phyloP scores from a whole-genome alignment of 495 filamentous ascomycete genomes.

The Chaetomium fimeti region DNA sequence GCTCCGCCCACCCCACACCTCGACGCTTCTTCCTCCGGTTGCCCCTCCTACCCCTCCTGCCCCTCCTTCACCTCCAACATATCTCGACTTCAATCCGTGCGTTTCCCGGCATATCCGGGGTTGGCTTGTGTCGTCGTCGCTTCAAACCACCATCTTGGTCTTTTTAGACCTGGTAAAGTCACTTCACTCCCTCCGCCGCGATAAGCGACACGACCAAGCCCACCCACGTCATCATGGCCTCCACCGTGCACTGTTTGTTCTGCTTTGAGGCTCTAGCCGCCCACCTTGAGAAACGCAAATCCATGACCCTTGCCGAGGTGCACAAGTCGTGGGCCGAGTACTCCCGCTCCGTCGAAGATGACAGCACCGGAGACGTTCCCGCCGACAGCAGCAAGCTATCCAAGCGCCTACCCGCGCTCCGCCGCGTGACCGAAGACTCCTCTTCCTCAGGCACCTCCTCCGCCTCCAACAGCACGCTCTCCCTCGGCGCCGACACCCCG shows the following conservation, averaged over 20 bases:
- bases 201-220: conserved; percentile 14
- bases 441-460: conserved; percentile 30
- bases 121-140: conserved; percentile 16
- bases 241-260: conserved; percentile 77
- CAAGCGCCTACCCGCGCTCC: conserved; percentile 43
- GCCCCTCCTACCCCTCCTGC: not conserved
- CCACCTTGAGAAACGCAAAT: conserved; percentile 44
- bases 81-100: not conserved
- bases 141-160: not conserved
- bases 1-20: conserved; percentile 7
- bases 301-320: conserved; percentile 60
- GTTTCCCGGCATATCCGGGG: conserved; percentile 5
- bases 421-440: conserved; percentile 36
- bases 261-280: conserved; percentile 82
- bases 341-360: conserved; percentile 28
- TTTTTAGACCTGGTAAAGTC: not conserved
- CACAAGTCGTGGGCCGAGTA: conserved; percentile 69
- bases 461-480: conserved; percentile 27
- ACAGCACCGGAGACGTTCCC: not conserved
- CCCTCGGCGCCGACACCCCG: conserved; percentile 32
- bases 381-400: conserved; percentile 31
- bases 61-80: conserved; percentile 15
- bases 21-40: not conserved
- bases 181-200: not conserved
- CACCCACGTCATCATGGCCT: conserved; percentile 62